Conservation (phyloP, 2,329 filamentous ascomycete species). For the Tolypocladium tundrense region DNA sequence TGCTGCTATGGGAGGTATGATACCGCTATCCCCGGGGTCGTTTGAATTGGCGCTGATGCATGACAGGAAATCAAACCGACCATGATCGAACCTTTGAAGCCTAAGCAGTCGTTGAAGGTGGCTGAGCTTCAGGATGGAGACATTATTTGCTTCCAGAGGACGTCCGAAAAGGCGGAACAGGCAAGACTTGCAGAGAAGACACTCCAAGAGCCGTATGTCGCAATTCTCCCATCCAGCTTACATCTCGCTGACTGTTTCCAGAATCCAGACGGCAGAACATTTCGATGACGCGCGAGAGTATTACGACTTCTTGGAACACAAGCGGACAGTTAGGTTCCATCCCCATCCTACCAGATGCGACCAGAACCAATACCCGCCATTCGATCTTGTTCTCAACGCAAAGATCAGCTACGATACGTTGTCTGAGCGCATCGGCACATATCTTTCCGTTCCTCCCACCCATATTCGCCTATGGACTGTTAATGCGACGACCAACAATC, state of each 20-base stretch:
- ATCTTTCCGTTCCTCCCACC: constrained; percentile 67
- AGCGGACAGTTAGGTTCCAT: constrained; percentile 67
- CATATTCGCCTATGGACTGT: constrained; percentile 89
- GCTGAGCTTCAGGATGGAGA: constrained; percentile 96
- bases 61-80: constrained; percentile 81
- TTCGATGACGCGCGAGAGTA: constrained; percentile 70
- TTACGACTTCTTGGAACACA: constrained; percentile 88
- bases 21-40: not conserved
- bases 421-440: constrained; percentile 69
- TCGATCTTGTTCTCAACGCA: constrained; percentile 69
- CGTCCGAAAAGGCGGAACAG: constrained; percentile 33
- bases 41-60: not conserved
- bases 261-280: constrained; percentile 30
- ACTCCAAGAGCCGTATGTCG: constrained; percentile 20
- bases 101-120: constrained; percentile 77
- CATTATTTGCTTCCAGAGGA: constrained; percentile 85
- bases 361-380: constrained; percentile 50
- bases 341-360: constrained; percentile 52
- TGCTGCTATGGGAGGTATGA: constrained; percentile 64
- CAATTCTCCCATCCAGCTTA: not conserved
- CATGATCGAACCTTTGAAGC: constrained; percentile 93
- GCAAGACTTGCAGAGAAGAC: constrained; percentile 16
- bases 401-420: constrained; percentile 88
- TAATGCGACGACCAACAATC: constrained; percentile 63
- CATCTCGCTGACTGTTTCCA: constrained; percentile 1